Conservation (phyloP, 352 stramenopile species). For the Pythium plurisporium region DNA sequence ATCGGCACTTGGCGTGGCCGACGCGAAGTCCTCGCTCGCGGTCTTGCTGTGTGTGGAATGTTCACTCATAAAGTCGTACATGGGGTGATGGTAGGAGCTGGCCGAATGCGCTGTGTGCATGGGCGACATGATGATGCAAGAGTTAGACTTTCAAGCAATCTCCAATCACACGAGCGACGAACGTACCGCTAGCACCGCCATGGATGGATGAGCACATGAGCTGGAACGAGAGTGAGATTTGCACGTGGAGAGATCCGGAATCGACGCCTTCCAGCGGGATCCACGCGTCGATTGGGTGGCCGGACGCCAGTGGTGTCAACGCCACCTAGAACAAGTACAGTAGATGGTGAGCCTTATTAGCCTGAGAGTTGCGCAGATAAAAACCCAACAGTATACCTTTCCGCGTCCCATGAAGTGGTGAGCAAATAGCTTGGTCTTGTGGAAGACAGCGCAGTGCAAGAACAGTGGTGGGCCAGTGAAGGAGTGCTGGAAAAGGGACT, state of each 20-base stretch:
- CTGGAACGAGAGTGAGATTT: slow-evolving; percentile 66
- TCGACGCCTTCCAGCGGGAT: slow-evolving; percentile 55
- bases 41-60: slow-evolving; percentile 3
- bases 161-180: neutral
- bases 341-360: neutral
- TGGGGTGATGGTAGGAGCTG: slow-evolving; percentile 21
- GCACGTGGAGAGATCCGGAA: slow-evolving; percentile 51
- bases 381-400: slow-evolving; percentile 36
- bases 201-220: slow-evolving; percentile 69
- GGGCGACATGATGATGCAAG: slow-evolving; percentile 24
- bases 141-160: slow-evolving; percentile 9
- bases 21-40: neutral
- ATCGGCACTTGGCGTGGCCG: neutral
- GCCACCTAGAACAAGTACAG: slow-evolving; percentile 27
- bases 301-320: slow-evolving; percentile 49
- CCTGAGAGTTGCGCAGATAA: neutral
- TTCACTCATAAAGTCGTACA: slow-evolving; percentile 15
- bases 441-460: slow-evolving; percentile 59
- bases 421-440: slow-evolving; percentile 76
- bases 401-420: slow-evolving; percentile 73
- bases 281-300: slow-evolving; percentile 66
- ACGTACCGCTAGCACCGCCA: slow-evolving; percentile 1
- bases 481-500: slow-evolving; percentile 55
- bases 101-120: slow-evolving; percentile 30
- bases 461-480: slow-evolving; percentile 58